These are phyloP conservation scores for Penicillium expansum DNA, from an alignment of 2,329 filamentous ascomycete species.

Conservation along the genomic window DNA sequence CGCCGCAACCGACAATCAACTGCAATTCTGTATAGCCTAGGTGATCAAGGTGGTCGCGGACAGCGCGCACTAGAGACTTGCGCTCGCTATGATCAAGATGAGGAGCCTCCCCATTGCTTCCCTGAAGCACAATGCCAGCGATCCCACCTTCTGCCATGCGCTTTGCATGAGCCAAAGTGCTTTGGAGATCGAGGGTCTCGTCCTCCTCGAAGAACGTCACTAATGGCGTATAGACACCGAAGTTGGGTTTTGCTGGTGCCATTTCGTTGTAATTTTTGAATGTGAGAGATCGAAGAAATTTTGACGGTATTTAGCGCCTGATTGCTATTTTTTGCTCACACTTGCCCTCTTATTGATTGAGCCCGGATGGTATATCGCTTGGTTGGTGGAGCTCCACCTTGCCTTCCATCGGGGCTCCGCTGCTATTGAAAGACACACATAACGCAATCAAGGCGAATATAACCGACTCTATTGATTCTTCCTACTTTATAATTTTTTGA, in stretches of 20 bases:
- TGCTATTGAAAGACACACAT: background rate
- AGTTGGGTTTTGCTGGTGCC: background rate
- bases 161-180: slow-evolving; percentile 44
- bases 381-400: background rate
- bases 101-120: slow-evolving; percentile 51
- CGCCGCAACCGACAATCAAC: slow-evolving; percentile 68
- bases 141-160: slow-evolving; percentile 47
- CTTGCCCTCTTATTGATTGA: background rate
- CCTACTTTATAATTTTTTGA: background rate
- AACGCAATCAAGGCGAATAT: background rate
- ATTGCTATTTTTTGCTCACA: background rate
- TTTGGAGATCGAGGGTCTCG: slow-evolving; percentile 42
- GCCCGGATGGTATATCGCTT: background rate
- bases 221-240: slow-evolving; percentile 45
- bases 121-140: slow-evolving; percentile 47
- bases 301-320: background rate
- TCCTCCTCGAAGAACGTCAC: slow-evolving; percentile 49
- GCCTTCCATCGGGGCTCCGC: background rate
- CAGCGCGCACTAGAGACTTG: slow-evolving; percentile 50
- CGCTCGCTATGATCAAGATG: slow-evolving; percentile 53
- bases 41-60: background rate
- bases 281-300: background rate
- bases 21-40: slow-evolving; percentile 59
- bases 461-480: background rate
- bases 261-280: background rate